These are phyloP conservation scores for Suillus lakei DNA, from an alignment of 768 basidiomycete species.

Conservation along the genomic window DNA sequence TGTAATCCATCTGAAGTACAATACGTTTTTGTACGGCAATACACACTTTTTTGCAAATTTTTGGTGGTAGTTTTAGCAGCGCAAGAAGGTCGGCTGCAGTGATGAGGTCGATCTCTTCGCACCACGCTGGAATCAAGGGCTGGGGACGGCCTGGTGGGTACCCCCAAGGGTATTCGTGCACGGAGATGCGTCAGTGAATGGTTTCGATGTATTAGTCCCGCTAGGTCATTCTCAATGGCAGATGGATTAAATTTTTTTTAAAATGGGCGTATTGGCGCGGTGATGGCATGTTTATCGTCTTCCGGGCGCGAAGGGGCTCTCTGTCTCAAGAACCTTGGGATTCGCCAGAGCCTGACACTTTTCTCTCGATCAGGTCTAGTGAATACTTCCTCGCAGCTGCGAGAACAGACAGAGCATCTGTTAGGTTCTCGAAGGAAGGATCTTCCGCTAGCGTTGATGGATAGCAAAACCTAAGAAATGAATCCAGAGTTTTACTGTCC, in stretches of 20 bases:
- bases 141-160: too few relatives aligned
- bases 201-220: too few relatives aligned
- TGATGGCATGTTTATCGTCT: constrained; percentile 17
- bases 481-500: constrained; percentile 17
- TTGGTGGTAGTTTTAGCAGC: constrained; percentile 16
- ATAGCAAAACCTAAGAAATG: constrained; percentile 29
- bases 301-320: constrained; percentile 30
- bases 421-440: constrained; percentile 23
- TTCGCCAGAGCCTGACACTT: constrained; percentile 20
- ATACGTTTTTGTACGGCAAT: background rate
- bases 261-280: constrained; percentile 28
- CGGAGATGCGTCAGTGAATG: too few relatives aligned
- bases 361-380: constrained; percentile 9
- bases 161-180: too few relatives aligned
- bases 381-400: constrained; percentile 31
- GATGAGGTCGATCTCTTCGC: constrained; percentile 26
- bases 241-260: too few relatives aligned
- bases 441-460: constrained; percentile 23
- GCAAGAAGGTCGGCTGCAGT: constrained; percentile 22
- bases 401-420: constrained; percentile 22
- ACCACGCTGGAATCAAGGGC: constrained; percentile 20
- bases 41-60: constrained; percentile 1
- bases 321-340: constrained; percentile 14
- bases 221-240: too few relatives aligned
- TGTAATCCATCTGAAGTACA: too few relatives aligned